A percentile compares a stretch with the other conserved stretches of the same genome.
phyloP scores from a whole-genome alignment of 176 grass and related monocot species.

The Chrysopogon serrulatus region DNA sequence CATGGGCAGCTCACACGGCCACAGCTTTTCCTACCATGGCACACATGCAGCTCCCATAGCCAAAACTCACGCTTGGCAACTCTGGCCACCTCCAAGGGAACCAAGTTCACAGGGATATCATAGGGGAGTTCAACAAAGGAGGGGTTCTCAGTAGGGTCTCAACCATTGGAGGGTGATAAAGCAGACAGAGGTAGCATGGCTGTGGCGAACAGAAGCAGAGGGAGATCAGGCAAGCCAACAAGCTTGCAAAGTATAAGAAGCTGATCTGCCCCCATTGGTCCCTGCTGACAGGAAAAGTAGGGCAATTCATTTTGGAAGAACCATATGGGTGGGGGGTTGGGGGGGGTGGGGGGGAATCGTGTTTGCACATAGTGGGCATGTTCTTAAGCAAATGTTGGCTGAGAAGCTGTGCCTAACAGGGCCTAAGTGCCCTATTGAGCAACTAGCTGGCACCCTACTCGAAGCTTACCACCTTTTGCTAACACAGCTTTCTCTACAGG shows the following conservation, averaged over 20 bases:
- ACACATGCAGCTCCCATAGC: neutral
- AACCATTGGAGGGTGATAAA: neutral
- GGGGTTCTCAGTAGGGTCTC: neutral
- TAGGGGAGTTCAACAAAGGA: neutral
- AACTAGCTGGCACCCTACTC: neutral
- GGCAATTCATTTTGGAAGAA: too few relatives aligned
- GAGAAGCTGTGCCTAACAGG: neutral
- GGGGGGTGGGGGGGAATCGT: too few relatives aligned
- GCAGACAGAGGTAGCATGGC: neutral
- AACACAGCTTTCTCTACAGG: slow-evolving; percentile 10
- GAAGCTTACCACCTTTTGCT: neutral
- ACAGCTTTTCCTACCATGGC: neutral
- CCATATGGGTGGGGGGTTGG: too few relatives aligned
- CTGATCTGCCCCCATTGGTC: neutral
- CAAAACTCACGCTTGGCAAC: neutral
- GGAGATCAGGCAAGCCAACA: neutral
- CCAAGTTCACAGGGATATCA: neutral
- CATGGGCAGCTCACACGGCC: neutral
- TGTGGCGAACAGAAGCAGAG: neutral
- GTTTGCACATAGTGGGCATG: neutral
- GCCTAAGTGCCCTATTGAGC: neutral
- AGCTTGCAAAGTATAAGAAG: neutral
- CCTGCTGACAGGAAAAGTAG: neutral
- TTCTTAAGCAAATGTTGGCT: neutral
- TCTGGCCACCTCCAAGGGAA: neutral